These are phyloP conservation scores for Orbilia quercus DNA, from an alignment of 2,329 filamentous ascomycete species.

Conservation along the genomic window DNA sequence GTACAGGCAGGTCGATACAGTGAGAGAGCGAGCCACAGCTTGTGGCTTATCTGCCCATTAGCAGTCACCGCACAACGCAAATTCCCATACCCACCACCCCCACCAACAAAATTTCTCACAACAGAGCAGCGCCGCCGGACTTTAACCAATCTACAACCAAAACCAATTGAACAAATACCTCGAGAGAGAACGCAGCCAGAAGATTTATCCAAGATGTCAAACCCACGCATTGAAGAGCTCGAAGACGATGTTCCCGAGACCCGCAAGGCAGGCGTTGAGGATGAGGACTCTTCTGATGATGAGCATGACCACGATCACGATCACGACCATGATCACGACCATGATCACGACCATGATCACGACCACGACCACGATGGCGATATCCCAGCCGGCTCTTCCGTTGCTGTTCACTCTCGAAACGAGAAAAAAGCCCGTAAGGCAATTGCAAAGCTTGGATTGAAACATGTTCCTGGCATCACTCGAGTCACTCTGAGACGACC, in stretches of 20 bases:
- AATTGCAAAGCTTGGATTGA: conserved; percentile 97
- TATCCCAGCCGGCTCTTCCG: conserved; percentile 84
- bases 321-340: conserved; percentile 65
- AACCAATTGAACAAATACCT: conserved; percentile 8
- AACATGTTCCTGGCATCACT: conserved; percentile 96
- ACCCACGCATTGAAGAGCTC: conserved; percentile 97
- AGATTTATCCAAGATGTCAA: conserved; percentile 78
- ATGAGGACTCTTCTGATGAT: conserved; percentile 65
- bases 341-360: conserved; percentile 66
- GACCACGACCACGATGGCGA: conserved; percentile 69
- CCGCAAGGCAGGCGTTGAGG: conserved; percentile 81
- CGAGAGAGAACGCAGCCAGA: not conserved
- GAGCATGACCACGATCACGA: conserved; percentile 67
- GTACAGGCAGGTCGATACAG: not conserved
- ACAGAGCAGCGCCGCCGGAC: not conserved
- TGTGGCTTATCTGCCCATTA: conserved; percentile 25
- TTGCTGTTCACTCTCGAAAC: conserved; percentile 96
- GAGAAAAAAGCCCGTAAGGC: conserved; percentile 99
- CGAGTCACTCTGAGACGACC: conserved; percentile 96
- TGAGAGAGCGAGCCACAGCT: conserved; percentile 1
- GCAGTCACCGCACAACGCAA: conserved; percentile 50
- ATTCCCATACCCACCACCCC: conserved; percentile 12
- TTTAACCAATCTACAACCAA: not conserved
- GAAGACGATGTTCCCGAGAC: conserved; percentile 79
- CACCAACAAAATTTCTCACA: conserved; percentile 44